A percentile compares a stretch with the other conserved stretches of the same genome.
These are phyloP conservation scores for Daphne laureola DNA, from an alignment of 441 rosid species.

Conservation along the genomic window DNA sequence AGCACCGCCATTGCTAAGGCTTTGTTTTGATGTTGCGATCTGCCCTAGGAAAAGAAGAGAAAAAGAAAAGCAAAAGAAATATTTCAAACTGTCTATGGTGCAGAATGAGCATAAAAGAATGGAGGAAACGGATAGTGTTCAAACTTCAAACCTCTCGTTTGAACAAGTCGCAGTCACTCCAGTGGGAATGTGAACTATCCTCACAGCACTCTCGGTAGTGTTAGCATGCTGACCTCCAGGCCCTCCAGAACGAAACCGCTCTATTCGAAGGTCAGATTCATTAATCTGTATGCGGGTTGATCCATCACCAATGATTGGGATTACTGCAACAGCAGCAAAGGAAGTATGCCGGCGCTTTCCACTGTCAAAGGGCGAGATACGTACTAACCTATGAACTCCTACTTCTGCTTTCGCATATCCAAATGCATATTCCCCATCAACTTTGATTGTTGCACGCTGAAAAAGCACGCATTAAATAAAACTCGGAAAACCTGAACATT, in stretches of 20 bases:
- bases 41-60: slow-evolving; percentile 17
- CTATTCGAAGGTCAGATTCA: slow-evolving; percentile 89
- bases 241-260: slow-evolving; percentile 87
- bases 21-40: slow-evolving; percentile 90
- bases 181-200: slow-evolving; percentile 87
- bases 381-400: slow-evolving; percentile 93
- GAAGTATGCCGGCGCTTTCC: slow-evolving; percentile 91
- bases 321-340: slow-evolving; percentile 96
- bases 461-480: slow-evolving; percentile 11
- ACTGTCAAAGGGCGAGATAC: slow-evolving; percentile 91
- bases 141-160: slow-evolving; percentile 77
- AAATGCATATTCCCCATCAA: slow-evolving; percentile 84
- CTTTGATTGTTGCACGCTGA: slow-evolving; percentile 93
- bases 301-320: slow-evolving; percentile 77
- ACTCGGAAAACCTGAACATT: slow-evolving; percentile 9
- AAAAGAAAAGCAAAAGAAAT: background rate
- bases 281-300: slow-evolving; percentile 75
- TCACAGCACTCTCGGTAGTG: slow-evolving; percentile 95
- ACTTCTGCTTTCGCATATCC: slow-evolving; percentile 98
- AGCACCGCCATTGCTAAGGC: slow-evolving; percentile 98
- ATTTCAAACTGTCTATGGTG: background rate
- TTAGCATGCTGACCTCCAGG: slow-evolving; percentile 90
- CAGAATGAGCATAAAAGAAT: slow-evolving; percentile 3
- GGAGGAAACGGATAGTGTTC: background rate
- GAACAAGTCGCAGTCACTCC: slow-evolving; percentile 86